Conservation (phyloP, 768 basidiomycete genomes). For the Russula vinacea region DNA sequence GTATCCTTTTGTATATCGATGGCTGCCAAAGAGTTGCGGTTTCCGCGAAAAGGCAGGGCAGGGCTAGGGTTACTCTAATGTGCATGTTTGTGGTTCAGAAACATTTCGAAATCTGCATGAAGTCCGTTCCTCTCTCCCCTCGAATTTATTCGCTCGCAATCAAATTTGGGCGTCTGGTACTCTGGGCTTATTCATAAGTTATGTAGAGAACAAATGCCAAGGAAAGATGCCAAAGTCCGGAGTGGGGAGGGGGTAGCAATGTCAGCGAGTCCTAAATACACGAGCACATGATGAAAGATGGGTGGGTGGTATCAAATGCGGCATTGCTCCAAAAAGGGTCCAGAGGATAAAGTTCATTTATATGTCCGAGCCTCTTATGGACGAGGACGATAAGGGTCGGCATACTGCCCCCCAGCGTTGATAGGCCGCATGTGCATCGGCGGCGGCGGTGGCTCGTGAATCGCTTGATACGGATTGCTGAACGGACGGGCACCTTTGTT, state of each 20-base stretch:
- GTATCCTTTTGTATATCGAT: not conserved
- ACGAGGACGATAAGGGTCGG: constrained; percentile 13
- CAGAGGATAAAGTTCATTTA: not conserved
- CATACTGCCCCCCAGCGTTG: constrained; percentile 7
- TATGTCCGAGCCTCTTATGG: not conserved
- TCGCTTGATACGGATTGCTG: constrained; percentile 34
- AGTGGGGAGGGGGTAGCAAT: not conserved
- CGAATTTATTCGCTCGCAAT: too few species aligned
- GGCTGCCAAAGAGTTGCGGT: too few species aligned
- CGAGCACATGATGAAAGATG: constrained; percentile 4
- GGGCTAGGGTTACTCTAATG: not conserved
- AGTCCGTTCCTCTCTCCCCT: not conserved
- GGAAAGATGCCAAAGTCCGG: not conserved
- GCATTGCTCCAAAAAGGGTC: not conserved
- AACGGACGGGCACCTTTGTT: constrained; percentile 32
- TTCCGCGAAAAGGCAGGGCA: not conserved
- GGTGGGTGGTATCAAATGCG: not conserved
- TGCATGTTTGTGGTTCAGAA: too few species aligned
- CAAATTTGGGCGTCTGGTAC: not conserved
- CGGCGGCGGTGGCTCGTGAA: constrained; percentile 37
- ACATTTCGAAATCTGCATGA: not conserved
- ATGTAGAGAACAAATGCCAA: not conserved
- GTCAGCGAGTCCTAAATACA: constrained; percentile 1
- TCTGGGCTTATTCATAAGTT: constrained; percentile 3
- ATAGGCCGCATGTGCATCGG: constrained; percentile 35